phyloP scores from a whole-genome alignment of 2,329 filamentous ascomycete species.

The Cladosporium colombiae region DNA sequence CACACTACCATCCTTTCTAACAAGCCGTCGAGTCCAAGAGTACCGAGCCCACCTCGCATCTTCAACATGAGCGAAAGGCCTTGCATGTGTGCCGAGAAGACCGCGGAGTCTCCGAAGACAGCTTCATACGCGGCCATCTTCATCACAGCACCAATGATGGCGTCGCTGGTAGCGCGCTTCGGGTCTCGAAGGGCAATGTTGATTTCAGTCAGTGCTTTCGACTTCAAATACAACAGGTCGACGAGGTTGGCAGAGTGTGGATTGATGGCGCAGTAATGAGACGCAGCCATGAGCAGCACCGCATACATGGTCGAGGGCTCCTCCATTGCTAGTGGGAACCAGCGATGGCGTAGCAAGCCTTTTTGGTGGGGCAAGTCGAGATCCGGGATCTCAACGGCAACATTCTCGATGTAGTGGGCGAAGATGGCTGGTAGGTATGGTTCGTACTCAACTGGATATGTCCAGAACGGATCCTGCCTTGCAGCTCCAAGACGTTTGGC shows the following conservation, averaged over 20 bases:
- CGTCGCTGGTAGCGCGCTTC: slow-evolving; percentile 37
- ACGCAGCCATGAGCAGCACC: slow-evolving; percentile 44
- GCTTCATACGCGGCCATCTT: slow-evolving; percentile 55
- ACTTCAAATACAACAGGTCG: slow-evolving; percentile 44
- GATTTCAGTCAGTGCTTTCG: slow-evolving; percentile 44
- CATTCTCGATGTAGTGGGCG: slow-evolving; percentile 30
- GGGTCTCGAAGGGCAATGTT: slow-evolving; percentile 38
- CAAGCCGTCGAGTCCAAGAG: slow-evolving; percentile 47
- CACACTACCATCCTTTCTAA: slow-evolving; percentile 49
- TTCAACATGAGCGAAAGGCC: slow-evolving; percentile 44
- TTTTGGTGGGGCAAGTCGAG: slow-evolving; percentile 39
- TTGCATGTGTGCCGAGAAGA: slow-evolving; percentile 49
- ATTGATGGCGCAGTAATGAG: slow-evolving; percentile 40
- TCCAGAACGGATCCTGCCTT: slow-evolving; percentile 26
- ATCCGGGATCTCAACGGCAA: slow-evolving; percentile 46
- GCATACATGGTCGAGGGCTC: slow-evolving; percentile 42
- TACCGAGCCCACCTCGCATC: slow-evolving; percentile 45
- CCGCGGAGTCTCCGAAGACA: slow-evolving; percentile 45
- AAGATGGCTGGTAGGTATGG: slow-evolving; percentile 24
- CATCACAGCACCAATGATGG: slow-evolving; percentile 49
- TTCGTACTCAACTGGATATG: slow-evolving; percentile 25
- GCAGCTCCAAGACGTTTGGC: slow-evolving; percentile 11
- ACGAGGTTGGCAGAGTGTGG: slow-evolving; percentile 26
- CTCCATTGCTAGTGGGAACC: slow-evolving; percentile 44
- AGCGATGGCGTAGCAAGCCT: slow-evolving; percentile 39